Evolutionary conservation across 768 basidiomycete genomes (phyloP), one percentile per base, ranked within the genome.

Genomic region (Termitomyces sp.): DNA sequence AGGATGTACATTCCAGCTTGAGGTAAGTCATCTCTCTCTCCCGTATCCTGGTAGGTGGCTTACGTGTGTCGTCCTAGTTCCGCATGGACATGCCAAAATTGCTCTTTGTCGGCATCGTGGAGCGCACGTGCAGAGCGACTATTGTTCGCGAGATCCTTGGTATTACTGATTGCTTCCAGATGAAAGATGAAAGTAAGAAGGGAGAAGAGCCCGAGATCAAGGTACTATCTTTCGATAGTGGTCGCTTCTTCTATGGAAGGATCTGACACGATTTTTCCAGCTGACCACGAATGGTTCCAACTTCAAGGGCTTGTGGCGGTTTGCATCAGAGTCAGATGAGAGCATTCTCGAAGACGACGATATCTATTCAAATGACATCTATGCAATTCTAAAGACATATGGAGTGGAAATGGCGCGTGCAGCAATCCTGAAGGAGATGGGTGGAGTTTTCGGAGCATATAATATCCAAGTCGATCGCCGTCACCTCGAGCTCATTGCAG

Each of bases 331-430:
- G 38, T 67, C 72, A 11, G 80, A 74, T 22, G 79, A 83, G 62
- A 79, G 74, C 49, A 84, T 86, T 55, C 74, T 97, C 60, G 87
- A 94, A 65, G 81, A 89, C 44, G 79, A 94, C 66, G 80, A 82
- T 26, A 84, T 98, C 56, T 91, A 91, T 63, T 95, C 96, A 22
- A 99, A 98, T 74, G 94, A 98, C 66, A 91, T 99, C 58, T 92
- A 92, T 66, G 88, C 95, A 16, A 86, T 94, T 52, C 76, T 98
- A 41, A 84, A 84, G 65, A 90, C 94, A 0, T 98, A 98, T 69
- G 97, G 97, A 36, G 95, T 99, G 11, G 97, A 99, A 74, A 94
- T 95, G 77, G 97, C 95, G 28, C 86, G 97, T 24, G 83, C 87
- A 13, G 85, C 90, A 8, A 96, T 99, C 68, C 79, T 99, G 63